Evolutionary conservation across 2,329 filamentous ascomycete genomes (phyloP), one percentile per base, ranked within the genome.

Genomic region (Fusarium luffae): DNA sequence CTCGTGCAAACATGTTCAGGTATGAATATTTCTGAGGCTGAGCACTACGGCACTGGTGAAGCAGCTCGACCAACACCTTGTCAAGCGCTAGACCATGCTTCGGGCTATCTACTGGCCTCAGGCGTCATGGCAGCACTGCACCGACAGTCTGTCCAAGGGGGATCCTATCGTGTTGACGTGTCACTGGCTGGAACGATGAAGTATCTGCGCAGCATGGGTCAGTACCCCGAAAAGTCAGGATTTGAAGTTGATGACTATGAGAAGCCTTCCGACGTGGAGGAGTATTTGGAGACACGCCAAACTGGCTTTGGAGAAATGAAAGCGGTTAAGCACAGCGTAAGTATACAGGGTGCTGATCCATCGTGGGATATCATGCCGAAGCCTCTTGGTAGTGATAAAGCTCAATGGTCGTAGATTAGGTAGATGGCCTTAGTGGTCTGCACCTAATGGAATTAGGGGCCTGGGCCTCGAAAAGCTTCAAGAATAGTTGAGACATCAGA

Each of bases 121-220:
- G 51, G 51, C 3, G 40, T 54, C 1, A 34, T 46, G 41, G 51
- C 51, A 16, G 51, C 41, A 21, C 23, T 46, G 4, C 16, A 54
- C 5, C 28, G 51, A 10, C 41, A 21, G 3, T 54, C 41, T 34
- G 18, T 37, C 1, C 4, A 37, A 10, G 51, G 51, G 3, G 51
- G 51, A 3, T 54, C 51, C 2, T 54, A 37, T 6, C 27, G 40
- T 5, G 41, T 54, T 6, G 51, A 54, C 2, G 51, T 54, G 9
- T 54, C 51, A 16, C 40, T 54, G 3, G 41, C 51, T 34, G 51
- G 51, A n/a, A 41, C 5, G 7, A 54, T 54, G 51, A 54, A 54
- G 18, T 54, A 54, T 6, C 41, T 54, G 5, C 51, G 51, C 41
- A 54, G 41, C 19, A 44, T 54, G 28, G 41, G 51, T 4, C 41